Conservation (phyloP, 2,329 filamentous ascomycete species). For the Fusarium foetens region DNA sequence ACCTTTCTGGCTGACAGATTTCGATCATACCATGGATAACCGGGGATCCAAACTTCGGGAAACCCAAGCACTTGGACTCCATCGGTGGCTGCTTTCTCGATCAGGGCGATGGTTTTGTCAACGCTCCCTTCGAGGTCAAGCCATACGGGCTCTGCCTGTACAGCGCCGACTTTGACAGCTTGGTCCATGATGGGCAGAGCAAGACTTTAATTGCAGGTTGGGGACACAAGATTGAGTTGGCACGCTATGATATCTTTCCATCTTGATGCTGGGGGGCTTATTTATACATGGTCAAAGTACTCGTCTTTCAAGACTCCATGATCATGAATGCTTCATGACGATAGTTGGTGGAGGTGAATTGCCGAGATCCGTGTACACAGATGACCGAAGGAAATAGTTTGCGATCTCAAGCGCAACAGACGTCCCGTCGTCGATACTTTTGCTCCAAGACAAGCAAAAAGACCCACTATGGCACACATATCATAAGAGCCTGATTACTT, state of each 20-base stretch:
- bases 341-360: accelerated
- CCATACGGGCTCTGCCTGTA: not conserved
- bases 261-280: not conserved
- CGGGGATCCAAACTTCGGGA: constrained; percentile 3
- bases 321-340: not conserved
- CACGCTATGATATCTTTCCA: not conserved
- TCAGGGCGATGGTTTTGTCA: not conserved
- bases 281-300: not conserved
- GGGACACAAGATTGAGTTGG: not conserved
- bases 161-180: not conserved
- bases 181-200: not conserved
- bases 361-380: not conserved
- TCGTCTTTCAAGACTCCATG: not conserved
- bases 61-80: constrained; percentile 2
- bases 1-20: not conserved
- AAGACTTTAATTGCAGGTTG: not conserved
- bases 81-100: not conserved
- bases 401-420: not conserved
- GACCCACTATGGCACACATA: accelerated
- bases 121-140: not conserved
- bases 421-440: not conserved
- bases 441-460: not conserved
- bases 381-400: not conserved
- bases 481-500: not conserved
- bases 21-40: not conserved